Base-by-base conservation (phyloP, 306 rosid species). In the Echinosophora koreensis region DNA sequence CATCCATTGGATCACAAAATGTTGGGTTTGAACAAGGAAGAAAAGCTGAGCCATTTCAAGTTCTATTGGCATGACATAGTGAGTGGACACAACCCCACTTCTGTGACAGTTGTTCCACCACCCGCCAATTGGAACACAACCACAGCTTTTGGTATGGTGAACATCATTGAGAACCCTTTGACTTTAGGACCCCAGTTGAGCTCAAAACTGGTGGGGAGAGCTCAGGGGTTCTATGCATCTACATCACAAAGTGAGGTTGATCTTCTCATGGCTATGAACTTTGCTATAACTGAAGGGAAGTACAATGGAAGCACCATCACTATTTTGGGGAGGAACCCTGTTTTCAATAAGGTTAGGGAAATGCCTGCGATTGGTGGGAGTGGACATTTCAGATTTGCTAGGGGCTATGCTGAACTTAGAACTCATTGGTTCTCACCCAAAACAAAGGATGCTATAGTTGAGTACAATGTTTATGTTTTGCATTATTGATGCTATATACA, bases 321-420 rank as follows among this genome's bases (percentile, higher is more conserved):
- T 0, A 65, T 91, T 12, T 65, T 91, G 22, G 98, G 98, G 4
- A 83, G 97, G 77, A 91, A 93, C 63, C 82, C 78, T 1, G 73
- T 89, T 5, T 66, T 79, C 71, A 5, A 77, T 3, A 81, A 77
- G 56, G 80, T 75, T 13, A 88, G 98, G 56, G 96, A 93, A 76
- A 84, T 93, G 98, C 97, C 96, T 9, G 90, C 89, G 68, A 83
- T 91, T 14, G 97, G 95, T 35, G 97, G 98, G 0, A 91, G 95
- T 61, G 96, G 98, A 0, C 80, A 89, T 27, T 93, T 93, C 79
- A 37, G 92, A 49, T 88, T 93, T 78, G 95, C 97, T 0, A 81
- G 91, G 4, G 97, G 97, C 0, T 93, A 91, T 84, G 93, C 76
- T 10, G 57, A 79, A 7, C 89, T 82, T 8, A 77, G 64, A n/a